Evolutionary conservation across 2,329 filamentous ascomycete species (phyloP).

Genomic region (Venturia nashicola): DNA sequence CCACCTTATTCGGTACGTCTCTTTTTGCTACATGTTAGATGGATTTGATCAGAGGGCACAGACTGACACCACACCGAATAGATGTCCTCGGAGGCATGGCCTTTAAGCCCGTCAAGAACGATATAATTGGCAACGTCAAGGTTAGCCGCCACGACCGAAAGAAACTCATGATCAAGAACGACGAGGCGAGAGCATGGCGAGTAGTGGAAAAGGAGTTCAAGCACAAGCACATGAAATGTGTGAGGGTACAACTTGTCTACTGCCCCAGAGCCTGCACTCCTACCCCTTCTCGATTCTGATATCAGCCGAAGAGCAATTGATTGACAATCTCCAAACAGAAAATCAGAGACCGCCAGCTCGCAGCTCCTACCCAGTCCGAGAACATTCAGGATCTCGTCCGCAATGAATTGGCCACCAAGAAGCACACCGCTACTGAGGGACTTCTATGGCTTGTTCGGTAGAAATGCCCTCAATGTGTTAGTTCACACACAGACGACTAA

Average conservation of each 20-base stretch:
- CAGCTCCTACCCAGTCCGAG: constrained; percentile 64
- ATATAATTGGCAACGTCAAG: constrained; percentile 86
- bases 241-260: neutral
- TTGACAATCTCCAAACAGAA: constrained; percentile 44
- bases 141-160: constrained; percentile 30
- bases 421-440: constrained; percentile 79
- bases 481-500: neutral
- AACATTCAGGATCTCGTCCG: constrained; percentile 74
- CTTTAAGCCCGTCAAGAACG: constrained; percentile 82
- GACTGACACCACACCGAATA: constrained; percentile 21
- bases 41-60: neutral
- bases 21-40: too few species aligned
- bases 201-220: neutral
- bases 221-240: neutral
- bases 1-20: constrained; percentile 60
- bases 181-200: neutral
- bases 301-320: neutral
- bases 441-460: constrained; percentile 85
- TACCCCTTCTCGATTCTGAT: neutral
- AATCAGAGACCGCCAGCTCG: constrained; percentile 71
- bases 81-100: constrained; percentile 55
- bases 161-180: neutral
- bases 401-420: constrained; percentile 82
- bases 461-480: constrained; percentile 13
- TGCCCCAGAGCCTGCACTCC: neutral